These are phyloP conservation scores for Boletus reticuloceps DNA, from an alignment of 768 basidiomycete species.

Conservation along the genomic window DNA sequence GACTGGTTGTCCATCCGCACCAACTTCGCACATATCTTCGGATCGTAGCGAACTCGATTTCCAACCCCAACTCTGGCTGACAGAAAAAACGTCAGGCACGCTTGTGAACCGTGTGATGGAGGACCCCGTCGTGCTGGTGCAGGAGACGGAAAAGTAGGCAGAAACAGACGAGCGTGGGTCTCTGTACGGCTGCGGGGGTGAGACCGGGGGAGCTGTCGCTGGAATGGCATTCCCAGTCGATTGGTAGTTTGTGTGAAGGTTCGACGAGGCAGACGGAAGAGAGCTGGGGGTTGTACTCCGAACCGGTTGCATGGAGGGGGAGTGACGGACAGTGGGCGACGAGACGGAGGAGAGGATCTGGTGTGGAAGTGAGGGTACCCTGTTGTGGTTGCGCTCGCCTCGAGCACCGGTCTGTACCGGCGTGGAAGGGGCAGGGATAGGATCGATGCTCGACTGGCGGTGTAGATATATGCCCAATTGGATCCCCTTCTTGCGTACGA, in stretches of 20 bases:
- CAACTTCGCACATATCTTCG: conserved; percentile 45
- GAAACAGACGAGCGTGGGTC: conserved; percentile 69
- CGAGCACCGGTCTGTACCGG: conserved; percentile 37
- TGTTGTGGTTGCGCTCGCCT: conserved; percentile 26
- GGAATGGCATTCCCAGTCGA: conserved; percentile 29
- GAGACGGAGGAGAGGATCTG: conserved; percentile 27
- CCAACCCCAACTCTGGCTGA: conserved; percentile 95
- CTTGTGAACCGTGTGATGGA: conserved; percentile 83
- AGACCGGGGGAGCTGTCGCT: conserved; percentile 41
- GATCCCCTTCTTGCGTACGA: conserved; percentile 75
- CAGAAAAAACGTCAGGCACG: conserved; percentile 79
- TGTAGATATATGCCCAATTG: conserved; percentile 91
- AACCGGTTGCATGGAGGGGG: conserved; percentile 45
- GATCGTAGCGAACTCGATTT: conserved; percentile 59
- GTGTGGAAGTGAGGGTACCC: conserved; percentile 31
- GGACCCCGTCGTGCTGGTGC: conserved; percentile 77
- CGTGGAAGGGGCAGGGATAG: conserved; percentile 69
- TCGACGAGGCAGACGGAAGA: conserved; percentile 22
- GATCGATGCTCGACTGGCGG: conserved; percentile 78
- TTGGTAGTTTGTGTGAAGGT: conserved; percentile 20
- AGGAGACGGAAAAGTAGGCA: conserved; percentile 83
- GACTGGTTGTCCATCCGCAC: conserved; percentile 30
- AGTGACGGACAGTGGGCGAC: conserved; percentile 36
- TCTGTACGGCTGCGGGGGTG: conserved; percentile 68
- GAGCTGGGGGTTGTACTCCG: conserved; percentile 45